Evolutionary conservation across 768 basidiomycete genomes (phyloP), one percentile per base, ranked within the genome.

Genomic region (Tulasnella sp.): DNA sequence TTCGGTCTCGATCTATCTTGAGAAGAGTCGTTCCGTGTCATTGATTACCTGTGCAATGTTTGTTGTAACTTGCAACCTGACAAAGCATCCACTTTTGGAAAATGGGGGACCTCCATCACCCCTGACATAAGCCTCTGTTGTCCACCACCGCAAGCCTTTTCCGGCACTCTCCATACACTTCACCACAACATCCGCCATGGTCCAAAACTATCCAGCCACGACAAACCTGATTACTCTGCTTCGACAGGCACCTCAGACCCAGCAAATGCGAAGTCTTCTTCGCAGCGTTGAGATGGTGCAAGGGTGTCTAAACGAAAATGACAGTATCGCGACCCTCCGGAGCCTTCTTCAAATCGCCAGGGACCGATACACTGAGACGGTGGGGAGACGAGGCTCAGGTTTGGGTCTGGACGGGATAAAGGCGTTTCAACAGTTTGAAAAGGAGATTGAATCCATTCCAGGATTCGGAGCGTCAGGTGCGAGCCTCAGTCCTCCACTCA

Each of bases 311-410:
- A 14, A 64, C 12, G 60, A 64, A 12, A 64, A 64, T 64, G 60
- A 64, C 60, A 64, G n/a, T 28, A 24, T 64, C 12, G 60, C 60
- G n/a, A 64, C 60, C 3, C 8, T 64, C 1, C 31, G 24, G 60
- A 64, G 60, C 60, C 60, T 64, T n/a, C 60, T 64, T n/a, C 60
- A 64, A 64, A 64, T 64, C 60, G 60, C 60, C 28, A 64, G 31
- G 60, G 60, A 64, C 60, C 60, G 60, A 5, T 64, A 64, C 24
- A 12, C 60, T 24, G 60, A 64, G 24, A 24, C 60, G 6, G 60
- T 64, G 20, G 60, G 31, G 60, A 31, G n/a, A 28, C 60, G 2
- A 64, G 60, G 60, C 31, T 64, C 60, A 31, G 60, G 60, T 8
- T 14, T 64, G 8, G 60, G 31, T 28, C 60, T 12, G 24, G n/a